These are phyloP conservation scores for Aspergillus uvarum DNA, from an alignment of 2,329 filamentous ascomycete species.

Conservation along the genomic window DNA sequence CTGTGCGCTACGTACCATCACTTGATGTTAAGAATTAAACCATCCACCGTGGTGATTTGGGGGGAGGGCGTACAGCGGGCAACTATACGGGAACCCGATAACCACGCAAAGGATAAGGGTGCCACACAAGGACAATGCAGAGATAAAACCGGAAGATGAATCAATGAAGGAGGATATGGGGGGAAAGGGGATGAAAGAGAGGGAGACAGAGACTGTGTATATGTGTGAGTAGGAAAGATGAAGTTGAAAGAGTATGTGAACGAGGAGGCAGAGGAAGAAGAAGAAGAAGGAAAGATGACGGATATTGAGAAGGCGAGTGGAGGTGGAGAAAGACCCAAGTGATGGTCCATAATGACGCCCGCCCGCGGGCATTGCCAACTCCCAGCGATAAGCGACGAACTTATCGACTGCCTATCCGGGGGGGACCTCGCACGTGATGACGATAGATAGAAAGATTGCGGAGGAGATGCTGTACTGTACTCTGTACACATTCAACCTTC, in stretches of 20 bases:
- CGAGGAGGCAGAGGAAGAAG: no score
- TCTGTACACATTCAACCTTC: no score
- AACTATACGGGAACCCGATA: not conserved
- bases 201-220: no score
- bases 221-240: not conserved
- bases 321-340: not conserved
- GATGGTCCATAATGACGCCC: not conserved
- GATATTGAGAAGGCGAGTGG: not conserved
- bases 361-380: not conserved
- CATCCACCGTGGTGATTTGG: not conserved
- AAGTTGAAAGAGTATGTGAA: not conserved
- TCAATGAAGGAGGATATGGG: not conserved
- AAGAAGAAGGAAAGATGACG: not conserved
- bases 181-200: no score
- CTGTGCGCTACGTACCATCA: not conserved
- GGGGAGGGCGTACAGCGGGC: not conserved
- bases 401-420: not conserved
- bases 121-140: not conserved
- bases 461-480: no score
- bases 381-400: not conserved
- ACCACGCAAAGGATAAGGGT: not conserved
- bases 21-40: not conserved
- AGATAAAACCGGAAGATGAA: not conserved
- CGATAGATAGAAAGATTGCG: not conserved
- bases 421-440: slow-evolving; percentile 15